These are phyloP conservation scores for Pseudisothecium myosuroides DNA, from an alignment of 225 moss, liverwort and hornwort genomes.

Conservation along the genomic window DNA sequence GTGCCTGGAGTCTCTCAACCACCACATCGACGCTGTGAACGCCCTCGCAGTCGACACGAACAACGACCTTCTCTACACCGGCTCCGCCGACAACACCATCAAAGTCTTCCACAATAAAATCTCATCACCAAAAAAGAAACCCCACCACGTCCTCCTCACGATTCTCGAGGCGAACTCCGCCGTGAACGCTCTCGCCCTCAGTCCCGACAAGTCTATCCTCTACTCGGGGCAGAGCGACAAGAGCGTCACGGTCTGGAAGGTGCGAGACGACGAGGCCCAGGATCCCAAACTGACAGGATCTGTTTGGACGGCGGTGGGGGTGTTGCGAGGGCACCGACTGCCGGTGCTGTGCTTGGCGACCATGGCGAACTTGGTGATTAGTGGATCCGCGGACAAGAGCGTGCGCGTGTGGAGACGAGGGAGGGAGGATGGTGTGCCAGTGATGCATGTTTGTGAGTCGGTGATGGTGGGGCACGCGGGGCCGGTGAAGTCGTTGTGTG, in stretches of 20 bases:
- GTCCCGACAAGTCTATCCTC: conserved; percentile 2
- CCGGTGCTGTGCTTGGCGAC: conserved; percentile 19
- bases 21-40: conserved; percentile 44
- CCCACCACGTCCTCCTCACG: background rate
- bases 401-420: conserved; percentile 29
- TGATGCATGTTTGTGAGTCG: background rate
- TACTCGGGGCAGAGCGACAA: conserved; percentile 41
- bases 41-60: conserved; percentile 17
- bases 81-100: conserved; percentile 41
- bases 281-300: background rate
- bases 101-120: conserved; percentile 5
- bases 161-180: conserved; percentile 18
- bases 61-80: conserved; percentile 22
- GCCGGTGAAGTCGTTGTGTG: conserved; percentile 28
- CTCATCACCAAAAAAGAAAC: background rate
- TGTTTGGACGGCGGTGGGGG: background rate
- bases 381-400: conserved; percentile 42
- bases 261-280: background rate
- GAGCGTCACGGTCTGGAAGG: conserved; percentile 17
- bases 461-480: conserved; percentile 23
- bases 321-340: conserved; percentile 26
- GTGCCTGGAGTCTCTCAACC: conserved; percentile 30
- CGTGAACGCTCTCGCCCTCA: conserved; percentile 40
- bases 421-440: background rate
- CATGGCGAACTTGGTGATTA: conserved; percentile 11